Evolutionary conservation across 495 filamentous ascomycete species (phyloP).

Genomic region (Annulohypoxylon maeteangense): DNA sequence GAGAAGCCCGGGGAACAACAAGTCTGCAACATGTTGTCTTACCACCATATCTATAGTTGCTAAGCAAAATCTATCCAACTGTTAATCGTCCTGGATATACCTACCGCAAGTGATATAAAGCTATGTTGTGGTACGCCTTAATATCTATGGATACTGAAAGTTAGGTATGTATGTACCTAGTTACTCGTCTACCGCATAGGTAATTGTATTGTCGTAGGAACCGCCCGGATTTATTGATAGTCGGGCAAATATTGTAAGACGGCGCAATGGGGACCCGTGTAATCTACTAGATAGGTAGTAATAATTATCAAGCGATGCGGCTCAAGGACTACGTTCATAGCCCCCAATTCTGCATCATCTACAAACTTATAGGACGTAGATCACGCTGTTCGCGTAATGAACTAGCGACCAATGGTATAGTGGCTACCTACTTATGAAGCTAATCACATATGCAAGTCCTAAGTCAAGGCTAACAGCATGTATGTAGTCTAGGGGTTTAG

Average conservation of each 20-base stretch:
- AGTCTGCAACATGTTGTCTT: not conserved
- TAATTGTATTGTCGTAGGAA: slow-evolving; percentile 10
- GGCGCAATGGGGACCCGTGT: slow-evolving; percentile 2
- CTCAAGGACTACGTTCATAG: slow-evolving; percentile 14
- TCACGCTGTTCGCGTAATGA: not conserved
- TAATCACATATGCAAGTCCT: not conserved
- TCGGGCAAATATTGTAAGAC: slow-evolving; percentile 5
- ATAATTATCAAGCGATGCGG: slow-evolving; percentile 12
- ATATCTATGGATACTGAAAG: not conserved
- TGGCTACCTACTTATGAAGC: not conserved
- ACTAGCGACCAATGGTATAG: not conserved
- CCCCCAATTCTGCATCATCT: not conserved
- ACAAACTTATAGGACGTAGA: not conserved
- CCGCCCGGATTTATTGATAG: slow-evolving; percentile 10
- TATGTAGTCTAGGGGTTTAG: not conserved
- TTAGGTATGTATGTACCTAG: not conserved
- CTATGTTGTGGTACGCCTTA: not conserved
- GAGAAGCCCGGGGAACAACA: not conserved
- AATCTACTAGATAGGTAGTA: not conserved
- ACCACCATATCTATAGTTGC: slow-evolving; percentile 1
- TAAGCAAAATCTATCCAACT: slow-evolving; percentile 22
- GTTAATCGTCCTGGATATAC: not conserved
- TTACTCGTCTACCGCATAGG: not conserved
- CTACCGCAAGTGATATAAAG: not conserved
- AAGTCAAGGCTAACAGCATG: not conserved